Conservation (phyloP, 106 monocot genomes). For the Dendrobium nobile region DNA sequence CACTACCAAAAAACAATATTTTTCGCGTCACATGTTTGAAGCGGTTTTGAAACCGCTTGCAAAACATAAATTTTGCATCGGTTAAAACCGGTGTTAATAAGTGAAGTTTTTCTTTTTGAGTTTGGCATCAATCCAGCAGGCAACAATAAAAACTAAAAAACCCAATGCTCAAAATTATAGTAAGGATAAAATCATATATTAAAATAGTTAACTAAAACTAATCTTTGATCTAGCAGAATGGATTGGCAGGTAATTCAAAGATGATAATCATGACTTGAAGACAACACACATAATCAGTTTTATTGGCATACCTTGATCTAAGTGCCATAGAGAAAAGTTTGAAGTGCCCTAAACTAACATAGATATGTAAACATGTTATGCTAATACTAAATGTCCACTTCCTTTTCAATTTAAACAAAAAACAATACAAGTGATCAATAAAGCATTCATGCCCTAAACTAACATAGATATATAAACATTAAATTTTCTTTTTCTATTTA, state of each 20-base stretch:
- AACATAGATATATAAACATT: no score
- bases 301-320: neutral
- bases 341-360: no score
- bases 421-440: no score
- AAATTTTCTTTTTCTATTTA: no score
- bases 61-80: no score
- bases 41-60: no score
- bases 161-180: slow-evolving; percentile 75
- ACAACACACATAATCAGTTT: neutral
- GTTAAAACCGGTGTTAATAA: slow-evolving; percentile 14
- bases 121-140: slow-evolving; percentile 74
- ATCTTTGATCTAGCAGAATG: neutral
- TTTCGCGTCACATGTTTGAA: no score
- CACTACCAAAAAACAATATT: slow-evolving; percentile 20
- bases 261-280: neutral
- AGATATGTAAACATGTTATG: no score
- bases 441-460: no score
- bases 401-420: no score
- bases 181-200: neutral
- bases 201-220: neutral
- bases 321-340: no score
- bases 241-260: neutral
- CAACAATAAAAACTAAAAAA: slow-evolving; percentile 77
- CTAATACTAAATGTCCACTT: no score
- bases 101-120: slow-evolving; percentile 61